These are phyloP conservation scores for Candida tammaniensis DNA, from an alignment of 805 yeast genomes.

Conservation along the genomic window DNA sequence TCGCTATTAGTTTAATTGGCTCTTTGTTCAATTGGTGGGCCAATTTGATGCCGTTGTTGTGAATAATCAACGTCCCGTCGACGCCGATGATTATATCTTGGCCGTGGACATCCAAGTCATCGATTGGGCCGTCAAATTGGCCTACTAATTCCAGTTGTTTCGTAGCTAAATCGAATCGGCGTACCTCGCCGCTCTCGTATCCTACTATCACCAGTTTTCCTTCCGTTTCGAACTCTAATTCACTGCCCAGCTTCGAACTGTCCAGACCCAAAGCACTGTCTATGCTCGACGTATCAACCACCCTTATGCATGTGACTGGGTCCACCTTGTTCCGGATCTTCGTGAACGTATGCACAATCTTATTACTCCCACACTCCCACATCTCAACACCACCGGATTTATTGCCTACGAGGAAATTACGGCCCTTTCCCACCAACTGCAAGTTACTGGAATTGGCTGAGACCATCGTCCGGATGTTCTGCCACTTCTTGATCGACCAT, in stretches of 20 bases:
- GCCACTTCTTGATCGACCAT: slow-evolving; percentile 52
- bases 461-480: slow-evolving; percentile 49
- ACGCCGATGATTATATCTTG: slow-evolving; percentile 20
- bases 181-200: slow-evolving; percentile 33
- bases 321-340: slow-evolving; percentile 20
- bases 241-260: background rate
- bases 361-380: slow-evolving; percentile 71
- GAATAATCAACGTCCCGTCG: slow-evolving; percentile 6
- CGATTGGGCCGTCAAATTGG: slow-evolving; percentile 13
- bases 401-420: slow-evolving; percentile 56
- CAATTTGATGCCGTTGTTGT: background rate
- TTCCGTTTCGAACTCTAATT: slow-evolving; percentile 45
- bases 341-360: slow-evolving; percentile 33
- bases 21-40: slow-evolving; percentile 8
- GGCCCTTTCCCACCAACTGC: slow-evolving; percentile 58
- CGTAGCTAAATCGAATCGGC: slow-evolving; percentile 19
- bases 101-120: slow-evolving; percentile 11
- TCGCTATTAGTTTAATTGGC: slow-evolving; percentile 4
- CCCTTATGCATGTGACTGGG: slow-evolving; percentile 15
- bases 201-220: slow-evolving; percentile 46
- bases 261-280: background rate
- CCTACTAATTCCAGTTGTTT: slow-evolving; percentile 9
- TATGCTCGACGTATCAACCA: background rate
- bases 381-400: slow-evolving; percentile 54
- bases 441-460: slow-evolving; percentile 43